A percentile compares a stretch with the other conserved stretches of the same genome.
Evolutionary conservation across 2,329 filamentous ascomycete genomes (phyloP).

Genomic region (Phialemoniopsis sp.): DNA sequence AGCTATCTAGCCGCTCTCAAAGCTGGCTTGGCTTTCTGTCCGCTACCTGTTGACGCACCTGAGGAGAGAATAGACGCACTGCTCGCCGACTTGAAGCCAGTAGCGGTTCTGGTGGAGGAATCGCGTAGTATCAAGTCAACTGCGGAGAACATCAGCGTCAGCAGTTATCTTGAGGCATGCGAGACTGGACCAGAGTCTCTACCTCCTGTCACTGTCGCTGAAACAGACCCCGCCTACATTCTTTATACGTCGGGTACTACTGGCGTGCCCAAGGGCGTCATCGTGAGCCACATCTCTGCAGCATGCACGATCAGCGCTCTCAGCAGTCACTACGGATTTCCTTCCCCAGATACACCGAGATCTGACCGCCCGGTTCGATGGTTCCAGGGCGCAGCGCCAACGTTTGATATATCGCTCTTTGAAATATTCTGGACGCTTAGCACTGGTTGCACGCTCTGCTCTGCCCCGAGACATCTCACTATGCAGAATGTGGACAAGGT

Average conservation of each 20-base stretch:
- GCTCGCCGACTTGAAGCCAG: slow-evolving; percentile 18
- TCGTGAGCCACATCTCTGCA: slow-evolving; percentile 20
- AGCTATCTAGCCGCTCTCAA: slow-evolving; percentile 28
- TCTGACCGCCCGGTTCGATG: slow-evolving; percentile 18
- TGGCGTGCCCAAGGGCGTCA: slow-evolving; percentile 25
- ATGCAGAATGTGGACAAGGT: slow-evolving; percentile 15
- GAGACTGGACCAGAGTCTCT: slow-evolving; percentile 7
- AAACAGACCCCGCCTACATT: slow-evolving; percentile 21
- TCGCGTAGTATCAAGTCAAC: neutral
- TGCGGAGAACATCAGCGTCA: neutral
- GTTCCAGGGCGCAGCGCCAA: slow-evolving; percentile 30
- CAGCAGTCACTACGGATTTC: slow-evolving; percentile 11
- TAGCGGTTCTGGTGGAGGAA: slow-evolving; percentile 15
- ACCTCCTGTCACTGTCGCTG: slow-evolving; percentile 6
- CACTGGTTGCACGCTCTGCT: slow-evolving; percentile 26
- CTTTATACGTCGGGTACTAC: slow-evolving; percentile 28
- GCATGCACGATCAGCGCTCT: slow-evolving; percentile 24
- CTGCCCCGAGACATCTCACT: slow-evolving; percentile 19
- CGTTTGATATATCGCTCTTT: slow-evolving; percentile 17
- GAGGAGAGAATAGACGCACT: slow-evolving; percentile 18
- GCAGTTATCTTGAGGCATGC: neutral
- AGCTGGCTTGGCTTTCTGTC: slow-evolving; percentile 28
- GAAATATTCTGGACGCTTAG: slow-evolving; percentile 15
- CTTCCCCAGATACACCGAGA: neutral
- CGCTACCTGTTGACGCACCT: slow-evolving; percentile 28